phyloP scores from a whole-genome alignment of 352 stramenopile species.

The Achlya hypogyna region DNA sequence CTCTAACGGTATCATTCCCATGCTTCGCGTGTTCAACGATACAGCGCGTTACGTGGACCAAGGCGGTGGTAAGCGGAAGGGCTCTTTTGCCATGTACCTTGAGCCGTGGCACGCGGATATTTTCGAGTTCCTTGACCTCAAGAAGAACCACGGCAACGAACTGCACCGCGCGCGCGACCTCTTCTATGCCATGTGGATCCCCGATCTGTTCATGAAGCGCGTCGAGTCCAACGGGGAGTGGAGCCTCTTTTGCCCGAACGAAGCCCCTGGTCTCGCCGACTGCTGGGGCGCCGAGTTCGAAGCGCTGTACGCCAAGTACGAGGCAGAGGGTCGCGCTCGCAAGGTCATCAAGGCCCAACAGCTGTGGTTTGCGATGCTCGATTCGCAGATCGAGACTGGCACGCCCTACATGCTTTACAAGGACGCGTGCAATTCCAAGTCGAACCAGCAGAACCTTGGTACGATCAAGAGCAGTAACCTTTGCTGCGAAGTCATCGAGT shows the following conservation, averaged over 20 bases:
- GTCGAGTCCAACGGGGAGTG: conserved; percentile 96
- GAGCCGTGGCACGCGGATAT: conserved; percentile 99
- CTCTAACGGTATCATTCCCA: conserved; percentile 98
- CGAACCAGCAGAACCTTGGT: conserved; percentile 99
- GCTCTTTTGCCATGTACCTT: conserved; percentile 97
- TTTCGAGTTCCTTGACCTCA: conserved; percentile 96
- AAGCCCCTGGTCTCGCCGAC: conserved; percentile 91
- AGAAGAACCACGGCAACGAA: conserved; percentile 99
- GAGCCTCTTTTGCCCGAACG: conserved; percentile 98
- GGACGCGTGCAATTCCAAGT: conserved; percentile 97
- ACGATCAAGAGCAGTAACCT: conserved; percentile 99
- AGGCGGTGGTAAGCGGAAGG: conserved; percentile 96
- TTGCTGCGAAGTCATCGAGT: conserved; percentile 99
- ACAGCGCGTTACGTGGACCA: conserved; percentile 99
- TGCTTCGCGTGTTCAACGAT: conserved; percentile 99
- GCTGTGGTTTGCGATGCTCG: conserved; percentile 98
- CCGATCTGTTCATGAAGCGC: conserved; percentile 99
- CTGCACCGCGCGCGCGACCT: conserved; percentile 94
- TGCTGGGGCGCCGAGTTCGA: conserved; percentile 94
- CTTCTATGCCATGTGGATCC: conserved; percentile 99
- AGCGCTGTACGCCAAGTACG: conserved; percentile 93
- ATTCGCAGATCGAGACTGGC: conserved; percentile 98
- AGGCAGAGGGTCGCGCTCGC: conserved; percentile 89
- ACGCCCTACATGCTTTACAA: conserved; percentile 99
- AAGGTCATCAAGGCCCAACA: conserved; percentile 96